phyloP scores from a whole-genome alignment of 2,329 filamentous ascomycete genomes.

The Boeremia exigua region DNA sequence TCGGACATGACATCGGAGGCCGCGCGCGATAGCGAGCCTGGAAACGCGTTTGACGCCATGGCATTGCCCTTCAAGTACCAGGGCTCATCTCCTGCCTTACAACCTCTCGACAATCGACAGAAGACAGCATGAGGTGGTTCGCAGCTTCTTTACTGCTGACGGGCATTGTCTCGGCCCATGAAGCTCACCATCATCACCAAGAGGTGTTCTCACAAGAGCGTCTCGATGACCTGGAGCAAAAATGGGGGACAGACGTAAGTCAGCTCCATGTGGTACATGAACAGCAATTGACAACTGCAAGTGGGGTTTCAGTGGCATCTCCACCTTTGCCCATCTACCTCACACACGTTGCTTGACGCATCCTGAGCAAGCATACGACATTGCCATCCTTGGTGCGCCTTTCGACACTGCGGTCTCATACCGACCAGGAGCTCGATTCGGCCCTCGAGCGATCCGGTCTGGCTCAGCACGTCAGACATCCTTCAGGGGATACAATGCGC shows the following conservation, averaged over 20 bases:
- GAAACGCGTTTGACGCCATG: slow-evolving; percentile 17
- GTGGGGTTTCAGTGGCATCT: slow-evolving; percentile 76
- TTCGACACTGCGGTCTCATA: slow-evolving; percentile 59
- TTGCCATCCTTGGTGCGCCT: slow-evolving; percentile 57
- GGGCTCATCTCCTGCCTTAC: background rate
- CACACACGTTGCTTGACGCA: slow-evolving; percentile 57
- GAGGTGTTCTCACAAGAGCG: slow-evolving; percentile 38
- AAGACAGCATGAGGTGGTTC: slow-evolving; percentile 9
- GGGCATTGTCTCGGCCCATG: slow-evolving; percentile 11
- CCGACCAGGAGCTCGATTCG: slow-evolving; percentile 67
- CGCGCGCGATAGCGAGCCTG: slow-evolving; percentile 2
- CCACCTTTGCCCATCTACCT: slow-evolving; percentile 57
- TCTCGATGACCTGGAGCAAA: slow-evolving; percentile 44
- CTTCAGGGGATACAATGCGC: slow-evolving; percentile 81
- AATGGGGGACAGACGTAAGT: slow-evolving; percentile 52
- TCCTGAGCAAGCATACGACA: slow-evolving; percentile 53
- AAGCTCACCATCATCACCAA: slow-evolving; percentile 35
- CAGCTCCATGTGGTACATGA: background rate
- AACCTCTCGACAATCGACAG: background rate
- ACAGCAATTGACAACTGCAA: slow-evolving; percentile 32
- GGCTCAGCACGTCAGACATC: slow-evolving; percentile 81
- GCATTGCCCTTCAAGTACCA: slow-evolving; percentile 8
- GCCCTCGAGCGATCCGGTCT: slow-evolving; percentile 83
- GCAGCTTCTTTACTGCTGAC: slow-evolving; percentile 8
- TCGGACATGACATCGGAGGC: slow-evolving; percentile 10